Base-by-base conservation (phyloP, 1,284 basidiomycete genomes). In the Pterula multifida region DNA sequence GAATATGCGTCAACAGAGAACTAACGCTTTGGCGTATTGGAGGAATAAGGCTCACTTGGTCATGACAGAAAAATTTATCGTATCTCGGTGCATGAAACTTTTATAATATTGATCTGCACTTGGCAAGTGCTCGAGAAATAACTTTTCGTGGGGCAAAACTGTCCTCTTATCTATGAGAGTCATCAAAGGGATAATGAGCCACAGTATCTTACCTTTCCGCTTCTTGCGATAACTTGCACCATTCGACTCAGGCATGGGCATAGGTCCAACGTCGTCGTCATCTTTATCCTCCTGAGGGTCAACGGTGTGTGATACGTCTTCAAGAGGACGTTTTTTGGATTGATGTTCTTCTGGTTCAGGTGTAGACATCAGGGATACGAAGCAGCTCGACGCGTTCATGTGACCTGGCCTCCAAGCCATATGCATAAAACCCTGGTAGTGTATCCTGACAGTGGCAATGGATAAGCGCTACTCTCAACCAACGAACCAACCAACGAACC, bases 81-180 rank as follows among this genome's bases (percentile, higher is more conserved):
- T 78, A 59, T 98, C 95, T 49, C 94, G 74, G 66, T 99, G 96
- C 96, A 98, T 98, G 68, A 98, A 96, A 54, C 90, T 94, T 71
- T 95, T 93, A 70, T 84, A 86, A 68, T 98, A 99, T 57, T 96
- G 82, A 61, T 97, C 90, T 48, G 92, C 81, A 59, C 81, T 81
- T 1, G 96, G 96, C 24, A 99, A 71, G 64, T 95, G 90, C 46
- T 91, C 89, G 45, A 98, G 76, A 66, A 90, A 98, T 25, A 97
- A 73, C 55, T 79, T 76, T 69, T 74, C 69, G 60, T 73, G 70
- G 0, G 66, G 70, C 19, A 68, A 63, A 52, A 73, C 72, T 76
- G 17, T 17, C 4, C 19, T 42, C 21, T 9, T 42, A 6, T 6
- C 6, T 32, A 15, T 32, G 28, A 32, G 6, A 6, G 15, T 6